These are phyloP conservation scores for Sporobolomyces roseus DNA, from an alignment of 768 basidiomycete genomes.

Conservation along the genomic window DNA sequence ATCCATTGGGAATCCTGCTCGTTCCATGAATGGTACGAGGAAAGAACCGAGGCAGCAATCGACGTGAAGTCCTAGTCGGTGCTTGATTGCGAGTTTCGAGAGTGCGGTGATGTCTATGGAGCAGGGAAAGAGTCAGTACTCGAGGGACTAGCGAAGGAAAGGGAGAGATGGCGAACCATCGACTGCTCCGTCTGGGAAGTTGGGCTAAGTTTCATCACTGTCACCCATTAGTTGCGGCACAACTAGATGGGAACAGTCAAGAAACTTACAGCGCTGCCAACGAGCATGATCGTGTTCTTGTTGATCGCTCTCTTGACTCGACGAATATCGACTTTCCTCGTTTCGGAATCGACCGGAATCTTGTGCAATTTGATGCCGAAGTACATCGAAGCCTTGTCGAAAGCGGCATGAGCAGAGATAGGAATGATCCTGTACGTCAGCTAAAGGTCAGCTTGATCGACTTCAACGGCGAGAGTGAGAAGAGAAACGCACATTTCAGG, in stretches of 20 bases:
- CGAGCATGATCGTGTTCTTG: constrained; percentile 40
- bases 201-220: constrained; percentile 42
- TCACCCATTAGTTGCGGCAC: neutral
- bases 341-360: constrained; percentile 71
- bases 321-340: constrained; percentile 72
- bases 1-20: constrained; percentile 46
- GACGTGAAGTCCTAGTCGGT: constrained; percentile 79
- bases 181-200: constrained; percentile 52
- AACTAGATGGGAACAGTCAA: neutral
- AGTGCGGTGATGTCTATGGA: constrained; percentile 64
- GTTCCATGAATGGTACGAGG: constrained; percentile 85
- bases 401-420: constrained; percentile 83
- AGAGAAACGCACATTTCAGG: constrained; percentile 75
- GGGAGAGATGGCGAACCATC: constrained; percentile 35
- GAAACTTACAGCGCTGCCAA: constrained; percentile 28
- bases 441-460: no score
- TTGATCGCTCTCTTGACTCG: constrained; percentile 65
- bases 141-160: no score
- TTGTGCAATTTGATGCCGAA: constrained; percentile 83
- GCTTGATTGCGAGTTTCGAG: constrained; percentile 64
- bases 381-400: constrained; percentile 82
- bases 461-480: no score
- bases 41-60: constrained; percentile 57
- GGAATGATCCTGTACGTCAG: constrained; percentile 65
- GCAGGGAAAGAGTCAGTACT: no score